Conservation (phyloP, 352 stramenopile genomes). For the Phytopythium boreale region DNA sequence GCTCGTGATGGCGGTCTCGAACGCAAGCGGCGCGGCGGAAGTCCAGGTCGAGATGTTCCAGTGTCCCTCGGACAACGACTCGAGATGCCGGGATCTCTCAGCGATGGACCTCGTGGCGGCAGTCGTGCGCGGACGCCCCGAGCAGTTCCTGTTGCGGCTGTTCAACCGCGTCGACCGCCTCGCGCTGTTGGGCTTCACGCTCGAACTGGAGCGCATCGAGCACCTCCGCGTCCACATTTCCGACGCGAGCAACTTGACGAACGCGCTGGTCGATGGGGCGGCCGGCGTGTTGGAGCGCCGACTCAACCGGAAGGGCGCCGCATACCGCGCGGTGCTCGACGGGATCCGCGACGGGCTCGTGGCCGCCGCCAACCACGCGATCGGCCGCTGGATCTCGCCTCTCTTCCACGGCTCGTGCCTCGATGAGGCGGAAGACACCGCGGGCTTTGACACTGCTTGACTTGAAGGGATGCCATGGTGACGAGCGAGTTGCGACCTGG, state of each 20-base stretch:
- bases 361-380: not conserved
- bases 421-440: not conserved
- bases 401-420: conserved; percentile 6
- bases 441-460: too few relatives aligned
- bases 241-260: not conserved
- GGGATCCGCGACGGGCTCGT: not conserved
- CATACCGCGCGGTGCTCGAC: conserved; percentile 4
- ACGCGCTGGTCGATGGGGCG: not conserved
- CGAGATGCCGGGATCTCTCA: not conserved
- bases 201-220: not conserved
- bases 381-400: conserved; percentile 4
- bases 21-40: not conserved
- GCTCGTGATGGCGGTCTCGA: not conserved
- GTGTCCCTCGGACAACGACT: not conserved
- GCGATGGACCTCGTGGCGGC: conserved; percentile 3
- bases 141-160: conserved; percentile 2
- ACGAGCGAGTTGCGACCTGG: too few relatives aligned
- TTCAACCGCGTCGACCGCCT: conserved; percentile 3
- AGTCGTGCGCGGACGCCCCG: not conserved
- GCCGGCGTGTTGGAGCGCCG: not conserved
- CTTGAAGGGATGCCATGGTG: too few relatives aligned
- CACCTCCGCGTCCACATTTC: not conserved
- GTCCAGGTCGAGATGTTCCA: conserved; percentile 2
- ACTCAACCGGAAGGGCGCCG: not conserved
- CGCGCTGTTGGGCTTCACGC: not conserved